These are phyloP conservation scores for Gracilaria domingensis DNA, from an alignment of 23 red algal species.

Conservation along the genomic window DNA sequence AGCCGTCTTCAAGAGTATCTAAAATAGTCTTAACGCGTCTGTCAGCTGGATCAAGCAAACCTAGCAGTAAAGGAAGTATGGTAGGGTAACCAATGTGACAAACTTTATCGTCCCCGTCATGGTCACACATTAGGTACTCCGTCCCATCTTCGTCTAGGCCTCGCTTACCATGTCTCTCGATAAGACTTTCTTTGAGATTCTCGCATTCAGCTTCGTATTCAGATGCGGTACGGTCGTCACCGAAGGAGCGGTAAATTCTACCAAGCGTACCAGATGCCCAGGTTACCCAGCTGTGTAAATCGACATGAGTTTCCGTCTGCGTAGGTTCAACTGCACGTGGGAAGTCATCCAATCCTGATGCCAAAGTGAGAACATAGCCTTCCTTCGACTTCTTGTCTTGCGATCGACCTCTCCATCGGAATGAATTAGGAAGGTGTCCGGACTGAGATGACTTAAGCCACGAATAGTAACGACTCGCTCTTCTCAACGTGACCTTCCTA, in stretches of 20 bases:
- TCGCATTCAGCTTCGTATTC: constrained; percentile 37
- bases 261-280: constrained; percentile 66
- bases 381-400: constrained; percentile 55
- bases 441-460: constrained; percentile 74
- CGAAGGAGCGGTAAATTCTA: constrained; percentile 30
- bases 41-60: constrained; percentile 71
- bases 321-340: constrained; percentile 68
- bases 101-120: constrained; percentile 66
- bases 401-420: constrained; percentile 79
- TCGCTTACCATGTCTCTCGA: constrained; percentile 43
- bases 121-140: constrained; percentile 80
- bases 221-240: constrained; percentile 23
- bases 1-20: constrained; percentile 59
- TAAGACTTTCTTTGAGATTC: constrained; percentile 19
- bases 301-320: constrained; percentile 82
- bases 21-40: constrained; percentile 73
- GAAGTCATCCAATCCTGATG: constrained; percentile 98
- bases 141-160: background rate
- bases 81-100: constrained; percentile 92
- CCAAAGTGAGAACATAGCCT: constrained; percentile 85
- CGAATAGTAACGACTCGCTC: constrained; percentile 24
- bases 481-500: background rate
- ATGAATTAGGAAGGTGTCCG: constrained; percentile 43
- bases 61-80: constrained; percentile 84
- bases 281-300: constrained; percentile 89